Evolutionary conservation across 768 basidiomycete genomes (phyloP).

Genomic region (Piloderma croceum): DNA sequence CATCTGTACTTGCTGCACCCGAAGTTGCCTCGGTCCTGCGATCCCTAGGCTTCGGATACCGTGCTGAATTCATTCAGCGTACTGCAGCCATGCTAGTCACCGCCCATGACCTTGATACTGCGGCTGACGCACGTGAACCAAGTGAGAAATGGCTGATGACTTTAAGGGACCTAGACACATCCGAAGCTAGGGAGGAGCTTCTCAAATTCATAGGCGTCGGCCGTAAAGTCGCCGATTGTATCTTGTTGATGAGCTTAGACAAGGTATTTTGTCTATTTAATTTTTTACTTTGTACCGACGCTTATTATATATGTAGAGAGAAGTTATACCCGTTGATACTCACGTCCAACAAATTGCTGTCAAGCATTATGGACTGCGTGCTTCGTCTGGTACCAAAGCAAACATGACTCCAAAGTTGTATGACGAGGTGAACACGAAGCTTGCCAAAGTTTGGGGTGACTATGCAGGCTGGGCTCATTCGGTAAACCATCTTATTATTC

Average conservation of each 20-base stretch:
- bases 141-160: slow-evolving; percentile 57
- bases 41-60: slow-evolving; percentile 89
- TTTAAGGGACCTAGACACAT: slow-evolving; percentile 45
- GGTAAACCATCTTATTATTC: slow-evolving; percentile 33
- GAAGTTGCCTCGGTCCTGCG: slow-evolving; percentile 63
- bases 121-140: slow-evolving; percentile 32
- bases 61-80: slow-evolving; percentile 82
- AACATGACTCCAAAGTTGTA: slow-evolving; percentile 76
- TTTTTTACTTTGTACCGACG: background rate
- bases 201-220: slow-evolving; percentile 88
- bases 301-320: slow-evolving; percentile 41
- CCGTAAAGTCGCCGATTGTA: slow-evolving; percentile 93
- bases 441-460: slow-evolving; percentile 68
- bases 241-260: slow-evolving; percentile 88
- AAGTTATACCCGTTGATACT: slow-evolving; percentile 92
- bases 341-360: slow-evolving; percentile 88
- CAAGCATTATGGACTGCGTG: slow-evolving; percentile 68
- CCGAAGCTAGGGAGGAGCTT: slow-evolving; percentile 66
- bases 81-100: slow-evolving; percentile 77
- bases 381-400: slow-evolving; percentile 40
- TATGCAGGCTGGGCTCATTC: slow-evolving; percentile 91
- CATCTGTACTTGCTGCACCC: slow-evolving; percentile 55
- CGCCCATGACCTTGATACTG: slow-evolving; percentile 31
- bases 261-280: slow-evolving; percentile 44
- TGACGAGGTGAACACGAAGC: slow-evolving; percentile 57